Evolutionary conservation across 1,284 basidiomycete species (phyloP).

Genomic region (Apiotrichum sp.): DNA sequence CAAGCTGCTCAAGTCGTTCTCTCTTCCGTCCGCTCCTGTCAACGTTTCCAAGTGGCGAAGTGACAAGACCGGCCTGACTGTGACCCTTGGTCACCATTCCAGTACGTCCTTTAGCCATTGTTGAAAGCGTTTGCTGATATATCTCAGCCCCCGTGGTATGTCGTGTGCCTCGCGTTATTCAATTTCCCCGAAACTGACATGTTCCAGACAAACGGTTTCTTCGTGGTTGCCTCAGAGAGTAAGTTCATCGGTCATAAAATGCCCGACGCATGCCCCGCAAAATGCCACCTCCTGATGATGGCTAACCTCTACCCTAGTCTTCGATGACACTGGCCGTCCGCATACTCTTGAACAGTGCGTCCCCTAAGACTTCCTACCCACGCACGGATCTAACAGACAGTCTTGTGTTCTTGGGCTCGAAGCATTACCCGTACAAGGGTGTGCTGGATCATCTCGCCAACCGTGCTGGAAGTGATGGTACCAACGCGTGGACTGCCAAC

Average conservation of each 20-base stretch:
- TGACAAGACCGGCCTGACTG: constrained; percentile 48
- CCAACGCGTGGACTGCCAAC: constrained; percentile 59
- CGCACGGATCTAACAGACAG: constrained; percentile 44
- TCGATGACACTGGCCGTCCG: constrained; percentile 86
- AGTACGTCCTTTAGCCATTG: constrained; percentile 49
- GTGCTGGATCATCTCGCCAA: constrained; percentile 97
- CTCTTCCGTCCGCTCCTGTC: constrained; percentile 43
- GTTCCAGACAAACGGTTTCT: constrained; percentile 79
- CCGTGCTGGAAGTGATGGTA: constrained; percentile 88
- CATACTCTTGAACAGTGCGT: constrained; percentile 78
- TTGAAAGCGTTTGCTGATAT: neutral
- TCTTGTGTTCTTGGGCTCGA: constrained; percentile 88
- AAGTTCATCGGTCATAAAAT: constrained; percentile 26
- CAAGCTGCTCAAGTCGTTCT: constrained; percentile 40
- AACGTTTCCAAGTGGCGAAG: constrained; percentile 45
- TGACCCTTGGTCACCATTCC: constrained; percentile 61
- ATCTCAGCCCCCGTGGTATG: constrained; percentile 29
- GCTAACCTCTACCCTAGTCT: constrained; percentile 53
- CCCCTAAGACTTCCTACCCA: neutral
- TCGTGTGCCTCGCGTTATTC: too few species aligned
- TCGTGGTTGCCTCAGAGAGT: constrained; percentile 90
- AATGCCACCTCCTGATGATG: too few species aligned
- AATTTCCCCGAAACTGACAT: neutral
- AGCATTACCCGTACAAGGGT: constrained; percentile 94
- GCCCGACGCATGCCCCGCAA: too few species aligned